Evolutionary conservation across 148 eudicot genomes (phyloP).

Genomic region (Fallopia convolvulus): DNA sequence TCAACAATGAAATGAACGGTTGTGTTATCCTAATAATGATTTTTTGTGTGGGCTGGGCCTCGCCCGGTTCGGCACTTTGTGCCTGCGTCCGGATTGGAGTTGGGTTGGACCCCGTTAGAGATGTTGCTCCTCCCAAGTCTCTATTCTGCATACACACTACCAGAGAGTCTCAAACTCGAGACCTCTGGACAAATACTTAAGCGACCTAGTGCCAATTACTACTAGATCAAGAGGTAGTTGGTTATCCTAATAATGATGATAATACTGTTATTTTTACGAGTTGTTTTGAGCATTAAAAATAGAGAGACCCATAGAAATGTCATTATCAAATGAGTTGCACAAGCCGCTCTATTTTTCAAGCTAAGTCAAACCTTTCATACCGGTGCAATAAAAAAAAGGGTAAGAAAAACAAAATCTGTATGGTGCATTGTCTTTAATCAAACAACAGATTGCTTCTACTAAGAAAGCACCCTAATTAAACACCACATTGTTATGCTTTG

Average conservation of each 20-base stretch:
- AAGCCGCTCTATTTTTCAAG: not conserved
- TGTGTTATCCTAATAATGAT: not conserved
- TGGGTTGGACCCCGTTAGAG: too few species aligned
- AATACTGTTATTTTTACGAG: not conserved
- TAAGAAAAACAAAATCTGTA: not conserved
- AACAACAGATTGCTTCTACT: not conserved
- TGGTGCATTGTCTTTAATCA: not conserved
- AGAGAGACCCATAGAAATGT: not conserved
- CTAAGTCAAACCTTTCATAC: slow-evolving; percentile 5
- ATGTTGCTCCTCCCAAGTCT: too few species aligned
- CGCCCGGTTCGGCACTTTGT: too few species aligned
- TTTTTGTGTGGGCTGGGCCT: too few species aligned
- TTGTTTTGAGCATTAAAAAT: not conserved
- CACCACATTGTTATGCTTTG: not conserved
- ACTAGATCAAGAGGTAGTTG: too few species aligned
- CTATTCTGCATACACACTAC: too few species aligned
- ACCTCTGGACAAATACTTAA: too few species aligned
- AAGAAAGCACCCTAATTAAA: not conserved
- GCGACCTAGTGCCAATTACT: too few species aligned
- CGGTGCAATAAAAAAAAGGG: not conserved
- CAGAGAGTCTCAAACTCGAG: too few species aligned
- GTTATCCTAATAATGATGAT: not conserved
- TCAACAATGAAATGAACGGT: not conserved
- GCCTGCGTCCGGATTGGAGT: too few species aligned
- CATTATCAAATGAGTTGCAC: not conserved